Conservation (phyloP, 345 rosid genomes). For the Populus pruinosa region DNA sequence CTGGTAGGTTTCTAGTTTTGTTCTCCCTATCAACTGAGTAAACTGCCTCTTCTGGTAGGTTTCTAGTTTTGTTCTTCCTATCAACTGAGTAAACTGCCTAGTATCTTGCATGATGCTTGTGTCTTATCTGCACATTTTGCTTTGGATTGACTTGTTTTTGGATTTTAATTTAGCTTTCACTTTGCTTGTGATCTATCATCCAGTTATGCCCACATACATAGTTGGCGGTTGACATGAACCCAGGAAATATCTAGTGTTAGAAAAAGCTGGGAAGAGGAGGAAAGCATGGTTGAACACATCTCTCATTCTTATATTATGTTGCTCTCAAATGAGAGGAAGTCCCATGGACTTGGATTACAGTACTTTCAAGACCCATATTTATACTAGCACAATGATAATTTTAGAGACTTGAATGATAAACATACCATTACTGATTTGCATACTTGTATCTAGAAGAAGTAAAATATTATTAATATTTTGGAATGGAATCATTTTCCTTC, state of each 20-base stretch:
- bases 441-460: no score
- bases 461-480: not conserved
- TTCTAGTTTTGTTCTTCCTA: not conserved
- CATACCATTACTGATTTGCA: no score
- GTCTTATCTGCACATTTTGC: not conserved
- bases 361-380: no score
- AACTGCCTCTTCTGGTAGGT: not conserved
- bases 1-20: not conserved
- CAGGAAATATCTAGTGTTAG: not conserved
- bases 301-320: no score
- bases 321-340: no score
- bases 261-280: no score
- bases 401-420: no score
- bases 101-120: not conserved
- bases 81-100: not conserved
- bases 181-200: not conserved
- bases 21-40: not conserved
- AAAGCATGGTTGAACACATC: no score
- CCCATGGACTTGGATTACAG: no score
- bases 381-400: no score
- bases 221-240: not conserved
- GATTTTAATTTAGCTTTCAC: not conserved
- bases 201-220: not conserved
- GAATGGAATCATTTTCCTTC: not conserved
- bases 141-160: not conserved